These are phyloP conservation scores for Viola pubescens DNA, from an alignment of 441 rosid species.

Conservation along the genomic window DNA sequence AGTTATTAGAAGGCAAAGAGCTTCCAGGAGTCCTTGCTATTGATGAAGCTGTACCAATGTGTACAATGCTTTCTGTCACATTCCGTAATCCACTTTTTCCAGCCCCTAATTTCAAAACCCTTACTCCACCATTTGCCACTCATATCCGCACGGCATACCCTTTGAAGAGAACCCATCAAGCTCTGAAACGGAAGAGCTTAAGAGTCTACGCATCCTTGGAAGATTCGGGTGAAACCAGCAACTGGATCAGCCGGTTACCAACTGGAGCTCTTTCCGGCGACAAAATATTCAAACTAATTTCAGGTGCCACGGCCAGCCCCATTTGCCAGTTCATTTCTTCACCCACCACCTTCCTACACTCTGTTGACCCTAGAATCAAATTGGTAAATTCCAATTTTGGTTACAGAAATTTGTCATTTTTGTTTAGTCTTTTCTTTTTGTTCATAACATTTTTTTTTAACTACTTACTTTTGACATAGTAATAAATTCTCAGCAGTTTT, in stretches of 20 bases:
- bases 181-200: slow-evolving; percentile 22
- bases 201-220: slow-evolving; percentile 36
- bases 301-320: slow-evolving; percentile 78
- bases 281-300: slow-evolving; percentile 58
- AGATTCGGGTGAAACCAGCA: slow-evolving; percentile 28
- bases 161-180: slow-evolving; percentile 7
- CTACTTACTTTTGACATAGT: neutral
- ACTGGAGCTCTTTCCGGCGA: slow-evolving; percentile 52
- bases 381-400: slow-evolving; percentile 33
- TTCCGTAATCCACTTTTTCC: slow-evolving; percentile 11
- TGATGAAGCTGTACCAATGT: slow-evolving; percentile 52
- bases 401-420: neutral
- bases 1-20: slow-evolving; percentile 78
- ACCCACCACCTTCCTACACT: slow-evolving; percentile 74
- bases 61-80: slow-evolving; percentile 22
- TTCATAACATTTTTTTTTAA: neutral
- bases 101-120: slow-evolving; percentile 21
- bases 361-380: slow-evolving; percentile 81
- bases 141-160: slow-evolving; percentile 6
- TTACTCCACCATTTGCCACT: slow-evolving; percentile 6
- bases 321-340: slow-evolving; percentile 75
- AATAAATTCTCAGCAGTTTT: neutral
- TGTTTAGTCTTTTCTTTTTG: neutral
- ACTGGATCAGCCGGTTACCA: slow-evolving; percentile 60
- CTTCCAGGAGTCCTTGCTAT: slow-evolving; percentile 94